Conservation (phyloP, 805 yeast genomes). For the Diddensiella transvaalensis region DNA sequence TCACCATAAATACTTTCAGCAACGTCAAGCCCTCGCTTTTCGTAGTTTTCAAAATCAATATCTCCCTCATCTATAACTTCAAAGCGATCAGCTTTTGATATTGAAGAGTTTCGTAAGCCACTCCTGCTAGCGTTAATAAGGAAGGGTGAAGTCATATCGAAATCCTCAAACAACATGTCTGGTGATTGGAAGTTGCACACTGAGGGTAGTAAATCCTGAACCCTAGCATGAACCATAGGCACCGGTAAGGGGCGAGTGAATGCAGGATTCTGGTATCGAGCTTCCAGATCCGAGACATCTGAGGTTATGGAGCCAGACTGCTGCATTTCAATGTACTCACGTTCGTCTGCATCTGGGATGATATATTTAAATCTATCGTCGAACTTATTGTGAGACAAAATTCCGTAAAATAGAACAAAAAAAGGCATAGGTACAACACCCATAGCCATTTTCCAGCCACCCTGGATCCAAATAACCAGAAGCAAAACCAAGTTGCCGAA, state of each 20-base stretch:
- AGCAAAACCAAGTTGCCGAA: constrained; percentile 37
- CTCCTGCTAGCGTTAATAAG: too few species aligned
- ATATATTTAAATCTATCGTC: constrained; percentile 18
- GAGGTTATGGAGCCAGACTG: constrained; percentile 4
- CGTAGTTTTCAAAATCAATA: background rate
- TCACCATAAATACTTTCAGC: background rate
- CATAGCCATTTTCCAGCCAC: constrained; percentile 33
- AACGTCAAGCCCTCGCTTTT: background rate
- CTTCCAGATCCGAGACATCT: constrained; percentile 9
- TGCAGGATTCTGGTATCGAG: constrained; percentile 24
- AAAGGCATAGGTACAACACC: constrained; percentile 31
- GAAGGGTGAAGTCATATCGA: background rate
- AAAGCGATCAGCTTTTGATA: background rate
- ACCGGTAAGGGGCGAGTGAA: constrained; percentile 15
- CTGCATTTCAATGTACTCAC: constrained; percentile 13
- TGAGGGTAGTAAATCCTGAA: constrained; percentile 11
- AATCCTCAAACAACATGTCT: background rate
- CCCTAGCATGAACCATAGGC: constrained; percentile 25
- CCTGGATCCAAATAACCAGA: constrained; percentile 37
- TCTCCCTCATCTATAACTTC: background rate
- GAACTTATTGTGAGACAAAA: constrained; percentile 13
- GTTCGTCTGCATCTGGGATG: constrained; percentile 21
- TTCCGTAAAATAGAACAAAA: constrained; percentile 30
- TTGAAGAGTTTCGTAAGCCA: background rate
- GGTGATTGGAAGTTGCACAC: constrained; percentile 12